A percentile compares a stretch with the other conserved stretches of the same genome.
These are phyloP conservation scores for Trichoderma simmonsii DNA, from an alignment of 2,329 filamentous ascomycete species.

Conservation along the genomic window DNA sequence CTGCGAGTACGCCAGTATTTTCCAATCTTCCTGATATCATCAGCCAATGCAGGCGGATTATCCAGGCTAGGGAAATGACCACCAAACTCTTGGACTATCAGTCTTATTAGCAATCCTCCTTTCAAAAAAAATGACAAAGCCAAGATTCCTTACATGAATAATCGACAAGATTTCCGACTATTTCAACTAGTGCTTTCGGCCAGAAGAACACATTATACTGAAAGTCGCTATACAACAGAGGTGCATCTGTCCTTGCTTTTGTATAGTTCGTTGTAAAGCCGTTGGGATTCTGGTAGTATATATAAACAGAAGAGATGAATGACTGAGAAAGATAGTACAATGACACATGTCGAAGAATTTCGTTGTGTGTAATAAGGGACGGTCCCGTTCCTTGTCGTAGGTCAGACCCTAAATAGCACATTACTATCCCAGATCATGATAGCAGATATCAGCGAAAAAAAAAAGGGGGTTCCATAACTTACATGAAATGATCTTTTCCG, in stretches of 20 bases:
- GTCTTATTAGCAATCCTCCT: neutral
- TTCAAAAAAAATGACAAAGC: neutral
- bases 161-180: neutral
- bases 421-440: neutral
- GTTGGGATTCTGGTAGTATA: neutral
- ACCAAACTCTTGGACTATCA: neutral
- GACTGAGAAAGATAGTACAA: neutral
- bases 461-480: neutral
- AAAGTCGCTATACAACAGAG: neutral
- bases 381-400: neutral
- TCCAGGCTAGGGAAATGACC: neutral
- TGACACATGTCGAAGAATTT: neutral
- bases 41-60: neutral
- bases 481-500: neutral
- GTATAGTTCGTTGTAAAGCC: neutral
- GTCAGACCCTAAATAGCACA: neutral
- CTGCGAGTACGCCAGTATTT: neutral
- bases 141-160: neutral
- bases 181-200: neutral
- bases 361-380: neutral
- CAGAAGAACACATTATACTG: neutral
- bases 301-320: neutral
- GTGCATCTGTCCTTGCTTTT: neutral
- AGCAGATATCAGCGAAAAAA: neutral
- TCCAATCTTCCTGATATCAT: neutral